Percentiles rank a stretch among this genome's conserved stretches.
These are phyloP conservation scores for Amanita molliuscula DNA, from an alignment of 768 basidiomycete genomes.

Conservation along the genomic window DNA sequence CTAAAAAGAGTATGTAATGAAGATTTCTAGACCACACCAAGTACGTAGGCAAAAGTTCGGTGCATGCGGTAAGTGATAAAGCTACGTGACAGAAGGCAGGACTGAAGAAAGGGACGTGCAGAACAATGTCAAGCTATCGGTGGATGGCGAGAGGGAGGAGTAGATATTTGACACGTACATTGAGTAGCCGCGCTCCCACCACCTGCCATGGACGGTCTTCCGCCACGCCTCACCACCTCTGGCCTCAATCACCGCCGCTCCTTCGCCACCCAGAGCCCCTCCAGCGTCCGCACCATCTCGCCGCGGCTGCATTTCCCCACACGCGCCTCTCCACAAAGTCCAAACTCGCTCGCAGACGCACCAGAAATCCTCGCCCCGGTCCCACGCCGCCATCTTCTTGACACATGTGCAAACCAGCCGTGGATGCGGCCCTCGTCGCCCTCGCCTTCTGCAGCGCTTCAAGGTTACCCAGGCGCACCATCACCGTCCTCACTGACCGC, in stretches of 20 bases:
- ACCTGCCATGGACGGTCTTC: conserved; percentile 26
- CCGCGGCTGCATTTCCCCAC: conserved; percentile 1
- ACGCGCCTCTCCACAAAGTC: neutral
- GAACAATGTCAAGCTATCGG: conserved; percentile 72
- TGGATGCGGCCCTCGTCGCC: conserved; percentile 41
- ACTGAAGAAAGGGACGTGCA: conserved; percentile 16
- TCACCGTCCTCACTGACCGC: conserved; percentile 1
- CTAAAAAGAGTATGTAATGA: conserved; percentile 3
- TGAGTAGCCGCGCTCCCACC: neutral
- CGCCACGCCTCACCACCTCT: conserved; percentile 24
- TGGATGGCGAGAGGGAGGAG: conserved; percentile 68
- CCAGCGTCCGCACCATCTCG: conserved; percentile 10
- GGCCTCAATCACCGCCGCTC: conserved; percentile 19
- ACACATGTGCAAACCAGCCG: conserved; percentile 45
- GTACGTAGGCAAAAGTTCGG: conserved; percentile 63
- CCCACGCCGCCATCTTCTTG: conserved; percentile 57
- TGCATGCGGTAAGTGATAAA: conserved; percentile 25
- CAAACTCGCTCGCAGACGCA: neutral
- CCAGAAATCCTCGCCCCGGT: conserved; percentile 45
- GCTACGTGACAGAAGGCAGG: neutral
- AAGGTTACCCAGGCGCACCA: neutral
- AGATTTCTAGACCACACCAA: conserved; percentile 65
- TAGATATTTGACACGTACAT: neutral
- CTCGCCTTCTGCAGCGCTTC: conserved; percentile 32
- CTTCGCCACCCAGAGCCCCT: conserved; percentile 19